Base-by-base conservation (phyloP, 371 early-diverging fungal genomes). In the Rhizopus arrhizus region DNA sequence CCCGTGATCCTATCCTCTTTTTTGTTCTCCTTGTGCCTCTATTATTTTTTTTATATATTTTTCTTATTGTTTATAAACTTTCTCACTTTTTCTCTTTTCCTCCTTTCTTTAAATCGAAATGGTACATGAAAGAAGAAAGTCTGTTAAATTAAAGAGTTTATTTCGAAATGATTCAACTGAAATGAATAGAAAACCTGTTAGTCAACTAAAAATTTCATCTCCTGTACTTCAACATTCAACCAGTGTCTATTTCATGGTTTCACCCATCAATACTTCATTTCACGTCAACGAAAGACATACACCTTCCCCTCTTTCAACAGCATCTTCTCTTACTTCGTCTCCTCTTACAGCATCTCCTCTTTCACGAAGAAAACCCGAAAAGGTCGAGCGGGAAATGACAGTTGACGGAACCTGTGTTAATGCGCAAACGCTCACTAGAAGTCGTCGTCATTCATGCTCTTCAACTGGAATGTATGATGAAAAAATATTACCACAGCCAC, bases 181-280 rank as follows among this genome's bases (percentile, higher is more conserved):
- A 36, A 9, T 11, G 9, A 36, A 36, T 2, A 22, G 22, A 2
- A 22, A 22, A 22, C 22, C 22, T 22, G 22, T 22, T 22, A 2
- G 1, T 22, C 71, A 70, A 28, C 53, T 61, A 5, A 46, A 41
- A 6, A 73, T 64, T 33, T 67, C 69, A 41, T 38, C 68, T 31
- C 66, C 66, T 40, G 67, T 77, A 16, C 58, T 77, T 31, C 67
- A 71, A 46, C 71, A 73, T 54, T 66, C 77, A 11, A 66, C 72
- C 29, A 62, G 62, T 36, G 58, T 77, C 13, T 77, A 73, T 12
- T 73, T 74, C 0, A 64, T 74, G 10, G 69, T 71, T 35, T 71
- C 65, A 41, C 74, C 73, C 49, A 69, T 62, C 13, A 73, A 74
- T 41, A 64, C 73, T 35, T 41, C 55, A 38, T 54, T 54, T 31